phyloP scores from a whole-genome alignment of 306 rosid genomes.

The Senna siamea region DNA sequence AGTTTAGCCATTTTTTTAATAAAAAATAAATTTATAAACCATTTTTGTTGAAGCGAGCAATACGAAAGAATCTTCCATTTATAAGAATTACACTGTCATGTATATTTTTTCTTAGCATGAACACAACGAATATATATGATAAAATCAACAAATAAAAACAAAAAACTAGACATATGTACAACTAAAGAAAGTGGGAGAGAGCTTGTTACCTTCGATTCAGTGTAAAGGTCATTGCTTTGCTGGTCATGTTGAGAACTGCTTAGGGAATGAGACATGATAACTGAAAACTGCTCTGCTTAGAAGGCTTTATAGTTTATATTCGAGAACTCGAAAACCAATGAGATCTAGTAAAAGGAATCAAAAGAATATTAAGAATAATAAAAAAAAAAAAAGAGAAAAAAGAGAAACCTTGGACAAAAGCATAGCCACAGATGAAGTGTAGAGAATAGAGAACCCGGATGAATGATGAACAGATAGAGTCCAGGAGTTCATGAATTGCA shows the following conservation, averaged over 20 bases:
- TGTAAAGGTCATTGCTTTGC: not conserved
- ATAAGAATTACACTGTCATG: too few relatives aligned
- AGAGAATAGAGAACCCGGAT: too few relatives aligned
- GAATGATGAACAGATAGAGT: not conserved
- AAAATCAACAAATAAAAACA: too few relatives aligned
- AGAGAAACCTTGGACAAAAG: not conserved
- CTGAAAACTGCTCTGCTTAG: slow-evolving; percentile 22
- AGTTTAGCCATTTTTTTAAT: too few relatives aligned
- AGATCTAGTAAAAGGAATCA: not conserved
- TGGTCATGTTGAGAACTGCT: slow-evolving; percentile 9
- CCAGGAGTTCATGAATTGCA: not conserved
- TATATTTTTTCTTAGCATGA: too few relatives aligned
- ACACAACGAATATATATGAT: too few relatives aligned
- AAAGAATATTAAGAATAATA: not conserved
- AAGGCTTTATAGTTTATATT: not conserved
- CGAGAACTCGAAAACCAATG: not conserved
- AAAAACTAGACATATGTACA: not conserved
- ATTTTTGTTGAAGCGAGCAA: too few relatives aligned
- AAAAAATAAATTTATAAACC: too few relatives aligned
- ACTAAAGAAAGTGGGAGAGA: not conserved
- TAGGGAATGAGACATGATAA: slow-evolving; percentile 27
- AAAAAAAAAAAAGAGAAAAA: not conserved
- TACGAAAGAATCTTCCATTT: too few relatives aligned
- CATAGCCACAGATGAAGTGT: slow-evolving; percentile 7
- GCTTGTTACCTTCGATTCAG: slow-evolving; percentile 29